Evolutionary conservation across 176 grass and related monocot species (phyloP), one percentile per base, ranked within the genome.

Genomic region (Dendrocalamus sinicus): DNA sequence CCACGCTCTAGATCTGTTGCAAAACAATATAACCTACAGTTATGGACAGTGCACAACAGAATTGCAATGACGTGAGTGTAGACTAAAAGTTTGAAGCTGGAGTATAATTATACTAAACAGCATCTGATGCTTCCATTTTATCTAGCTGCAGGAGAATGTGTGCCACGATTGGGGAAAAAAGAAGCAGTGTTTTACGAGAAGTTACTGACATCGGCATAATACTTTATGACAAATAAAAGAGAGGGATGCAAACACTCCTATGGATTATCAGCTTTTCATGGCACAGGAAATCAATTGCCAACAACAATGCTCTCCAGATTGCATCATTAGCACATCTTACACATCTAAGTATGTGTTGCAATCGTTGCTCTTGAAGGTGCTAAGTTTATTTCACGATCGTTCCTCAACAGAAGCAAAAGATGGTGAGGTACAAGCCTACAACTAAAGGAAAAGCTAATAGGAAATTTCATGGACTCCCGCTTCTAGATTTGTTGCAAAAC

Each of bases 1-100:
- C 53, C 13, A 13, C 72, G 61, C 8, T 7, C n/a, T 55, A 64
- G 72, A 90, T 81, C 83, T 63, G 64, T 14, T 19, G 19, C 61
- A 6, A 44, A 11, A 67, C 67, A 55, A 1, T 32, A 51, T 1
- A 43, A 0, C 10, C 22, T n/a, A 62, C 52, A 0, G 52, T 7
- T 55, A 54, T 3, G 6, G 12, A 9, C 8, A 86, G 77, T 45
- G 39, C 4, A 40, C 26, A 67, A 43, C 40, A 51, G 44, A 19
- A 35, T 48, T 77, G n/a, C 22, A 48, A 35, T 40, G 15, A 28
- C 46, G 32, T 14, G 12, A 39, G 13, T 44, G 23, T 7, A 72
- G 67, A 57, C 54, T 11, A 23, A n/a, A 82, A 63, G 37, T 50
- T 28, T 5, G 14, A 8, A 72, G 39, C 67, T 67, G 54, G 24